Base-by-base conservation (phyloP, 805 yeast species). In the Candida schatavii region DNA sequence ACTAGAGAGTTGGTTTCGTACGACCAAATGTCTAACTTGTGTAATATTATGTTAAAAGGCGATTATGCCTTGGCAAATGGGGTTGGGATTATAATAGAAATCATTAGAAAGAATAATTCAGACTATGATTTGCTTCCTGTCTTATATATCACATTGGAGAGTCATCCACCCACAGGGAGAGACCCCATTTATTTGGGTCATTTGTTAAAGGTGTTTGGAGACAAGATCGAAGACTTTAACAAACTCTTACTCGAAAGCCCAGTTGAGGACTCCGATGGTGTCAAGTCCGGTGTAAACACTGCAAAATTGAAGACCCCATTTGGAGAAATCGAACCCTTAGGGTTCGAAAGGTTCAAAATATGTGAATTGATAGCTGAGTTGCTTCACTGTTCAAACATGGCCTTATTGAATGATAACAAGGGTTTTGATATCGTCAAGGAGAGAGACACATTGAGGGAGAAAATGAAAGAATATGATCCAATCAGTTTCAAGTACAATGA, bases 131-230 rank as follows among this genome's bases (percentile, higher is more conserved):
- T 68, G 41, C 60, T 70, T 37, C 75, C 74, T 2, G 70, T 70
- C 32, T 57, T 70, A 38, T 68, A 70, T 51, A 69, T 68, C 40
- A 68, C 74, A 1, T 57, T 70, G 34, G 75, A 69, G 41, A 61
- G 70, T 42, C 75, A 70, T 44, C 74, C 75, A 6, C 76, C 76
- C 13, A 69, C 73, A 4, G 73, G 75, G 9, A 60, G 76, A 45
- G 76, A 70, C 48, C 74, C 76, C 1, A 70, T 70, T 37, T 70
- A 69, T 49, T 57, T 70, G 45, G 76, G 76, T 4, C 72, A 68
- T 47, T 56, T 70, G 43, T 55, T 70, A 23, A 52, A 59, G 45
- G 71, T 70, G 4, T 70, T 70, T 46, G 72, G 72, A 5, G 53
- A 53, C 37, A 55, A 63, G 22, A 67, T 70, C 37, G 55, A 56